Evolutionary conservation across 352 stramenopile species (phyloP).

Genomic region (Phytophthora sp.): DNA sequence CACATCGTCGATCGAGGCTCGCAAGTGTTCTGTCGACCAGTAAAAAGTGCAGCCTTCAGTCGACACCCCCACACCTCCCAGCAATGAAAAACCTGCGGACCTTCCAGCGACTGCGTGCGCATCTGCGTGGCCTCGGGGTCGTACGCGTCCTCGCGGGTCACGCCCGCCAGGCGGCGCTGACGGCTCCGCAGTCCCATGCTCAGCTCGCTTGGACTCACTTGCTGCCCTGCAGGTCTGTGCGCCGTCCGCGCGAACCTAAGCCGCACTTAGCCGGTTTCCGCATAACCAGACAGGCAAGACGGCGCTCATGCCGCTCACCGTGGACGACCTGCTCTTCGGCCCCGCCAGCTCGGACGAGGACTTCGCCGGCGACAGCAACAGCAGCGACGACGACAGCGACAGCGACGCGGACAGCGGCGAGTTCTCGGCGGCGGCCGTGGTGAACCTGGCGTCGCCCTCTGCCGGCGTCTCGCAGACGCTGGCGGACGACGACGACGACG

Average conservation of each 20-base stretch:
- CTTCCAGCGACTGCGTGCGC: slow-evolving; percentile 41
- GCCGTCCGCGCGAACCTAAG: not conserved
- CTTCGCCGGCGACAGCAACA: not conserved
- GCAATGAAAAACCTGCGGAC: slow-evolving; percentile 1
- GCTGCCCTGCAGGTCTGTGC: too few relatives aligned
- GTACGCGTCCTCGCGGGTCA: slow-evolving; percentile 41
- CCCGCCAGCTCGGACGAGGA: slow-evolving; percentile 6
- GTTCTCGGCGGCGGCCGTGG: not conserved
- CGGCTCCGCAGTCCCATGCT: slow-evolving; percentile 59
- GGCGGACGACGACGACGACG: slow-evolving; percentile 35
- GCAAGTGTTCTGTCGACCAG: slow-evolving; percentile 45
- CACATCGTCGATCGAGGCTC: slow-evolving; percentile 48
- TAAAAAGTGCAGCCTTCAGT: too few relatives aligned
- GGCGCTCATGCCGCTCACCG: slow-evolving; percentile 1
- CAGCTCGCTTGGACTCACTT: too few relatives aligned
- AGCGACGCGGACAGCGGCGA: not conserved
- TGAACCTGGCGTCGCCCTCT: slow-evolving; percentile 13
- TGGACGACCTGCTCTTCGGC: slow-evolving; percentile 1
- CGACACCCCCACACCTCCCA: not conserved
- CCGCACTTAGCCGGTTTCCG: not conserved
- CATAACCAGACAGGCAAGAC: not conserved
- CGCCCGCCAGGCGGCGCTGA: slow-evolving; percentile 47
- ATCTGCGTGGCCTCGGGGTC: slow-evolving; percentile 47
- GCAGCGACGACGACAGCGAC: not conserved
- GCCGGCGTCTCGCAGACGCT: not conserved